Evolutionary conservation across 108 stramenopile species (phyloP), one percentile per base, ranked within the genome.

Genomic region (Poteriospumella lacustris): DNA sequence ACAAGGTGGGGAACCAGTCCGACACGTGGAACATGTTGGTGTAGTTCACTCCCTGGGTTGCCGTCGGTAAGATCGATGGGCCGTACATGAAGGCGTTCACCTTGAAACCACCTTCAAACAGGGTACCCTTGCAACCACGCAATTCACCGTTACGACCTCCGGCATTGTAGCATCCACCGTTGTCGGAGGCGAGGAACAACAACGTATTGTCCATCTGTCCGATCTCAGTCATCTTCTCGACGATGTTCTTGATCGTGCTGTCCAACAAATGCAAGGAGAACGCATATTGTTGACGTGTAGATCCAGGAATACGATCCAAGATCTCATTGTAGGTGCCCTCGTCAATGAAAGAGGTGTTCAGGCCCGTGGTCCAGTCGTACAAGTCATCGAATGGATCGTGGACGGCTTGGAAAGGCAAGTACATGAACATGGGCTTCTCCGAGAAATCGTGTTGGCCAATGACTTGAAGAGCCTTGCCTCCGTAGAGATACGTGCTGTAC

Each of bases 401-500:
- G 1, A 58, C 58, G 39, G 19, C 44, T 15, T 77, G 58, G 36
- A 36, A 77, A 1, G 76, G 26, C 2, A 64, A 1, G 62, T 77
- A 77, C 33, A 77, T 26, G 24, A 77, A 59, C 33, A 77, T 5
- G 58, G 76, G 76, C 36, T 59, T 31, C 28, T 76, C 79, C 79
- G 69, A 36, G 38, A 76, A 76, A n/a, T 76, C 39, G 76, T 80
- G 76, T 2, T 62, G 9, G 31, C 80, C 39, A 15, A 82, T 39
- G 31, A 68, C 80, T 26, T 81, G 47, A 9, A 40, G 40, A 9
- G 80, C 80, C 44, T 82, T 81, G 29, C 28, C 67, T 9, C 67
- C 44, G 81, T 82, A 81, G 5, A 82, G 76, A 39, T 81, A 76
- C 29, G 80, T 82, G 60, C 38, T 81, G 81, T 81, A 78, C 19